Base-by-base conservation (phyloP, 2,329 filamentous ascomycete genomes). In the Pseudopyrenochaeta lycopersici region DNA sequence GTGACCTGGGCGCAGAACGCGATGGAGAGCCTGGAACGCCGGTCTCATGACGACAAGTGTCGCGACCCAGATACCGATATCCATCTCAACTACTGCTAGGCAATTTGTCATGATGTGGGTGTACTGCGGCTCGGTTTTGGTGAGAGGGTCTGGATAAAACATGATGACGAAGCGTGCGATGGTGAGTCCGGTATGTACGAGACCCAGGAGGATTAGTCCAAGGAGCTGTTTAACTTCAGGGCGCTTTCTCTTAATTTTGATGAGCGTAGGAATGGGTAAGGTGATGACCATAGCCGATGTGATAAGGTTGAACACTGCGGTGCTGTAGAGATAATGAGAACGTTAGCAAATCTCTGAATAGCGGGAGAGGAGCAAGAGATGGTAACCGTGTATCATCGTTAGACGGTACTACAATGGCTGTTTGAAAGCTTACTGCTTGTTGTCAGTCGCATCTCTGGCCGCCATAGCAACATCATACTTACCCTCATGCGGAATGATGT, bases 131-230 rank as follows among this genome's bases (percentile, higher is more conserved):
- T 57, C 46, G 7, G 54, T 53, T 27, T 45, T 54, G 3, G 50
- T 51, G 3, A 53, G 39, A 4, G 54, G 50, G 7, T 51, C 43
- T 0, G 54, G 46, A 10, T 51, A 57, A 42, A 57, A 57, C 54
- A 57, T 54, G 17, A 57, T 57, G 32, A 54, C 43, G 31, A 56
- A 53, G 9, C 54, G 49, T 20, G 54, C 46, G 49, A 56, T 52
- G 18, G 49, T 52, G 1, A 56, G 33, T 7, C 54, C 42, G 2
- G 54, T 53, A 27, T 56, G 54, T 1, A 56, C 31, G 10, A 41
- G 30, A n/a, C 54, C 54, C 1, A 56, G 46, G 12, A 56, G 54
- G 7, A 56, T 50, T 1, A 56, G 42, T 1, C 45, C 54, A 2
- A 56, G 42, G 5, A 56, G 36, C 17, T 49, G 49, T 18, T 49